Percentiles rank a stretch among this genome's conserved stretches.
Conservation (phyloP, 768 basidiomycete genomes). For the Podaxis sp. region DNA sequence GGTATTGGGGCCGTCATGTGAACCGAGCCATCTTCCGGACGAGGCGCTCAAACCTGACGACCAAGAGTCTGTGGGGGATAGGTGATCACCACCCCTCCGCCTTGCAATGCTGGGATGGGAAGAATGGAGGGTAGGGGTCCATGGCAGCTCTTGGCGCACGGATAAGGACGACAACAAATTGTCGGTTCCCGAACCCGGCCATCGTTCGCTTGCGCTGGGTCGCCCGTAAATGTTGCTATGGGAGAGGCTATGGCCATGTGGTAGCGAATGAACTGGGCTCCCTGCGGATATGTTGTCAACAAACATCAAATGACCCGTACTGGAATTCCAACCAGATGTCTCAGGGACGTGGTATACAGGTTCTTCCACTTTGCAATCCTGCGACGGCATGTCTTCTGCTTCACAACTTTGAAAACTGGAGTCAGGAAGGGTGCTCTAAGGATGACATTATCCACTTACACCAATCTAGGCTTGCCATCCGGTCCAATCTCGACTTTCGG, state of each 20-base stretch:
- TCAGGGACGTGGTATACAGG: conserved; percentile 38
- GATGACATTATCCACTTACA: conserved; percentile 40
- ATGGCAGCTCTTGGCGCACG: conserved; percentile 9
- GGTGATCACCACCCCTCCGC: conserved; percentile 1
- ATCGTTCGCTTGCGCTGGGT: conserved; percentile 20
- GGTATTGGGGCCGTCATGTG: conserved; percentile 9
- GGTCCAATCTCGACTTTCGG: conserved; percentile 74
- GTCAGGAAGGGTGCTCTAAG: conserved; percentile 13
- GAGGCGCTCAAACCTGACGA: conserved; percentile 3
- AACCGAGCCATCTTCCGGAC: conserved; percentile 9
- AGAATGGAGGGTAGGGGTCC: conserved; percentile 9
- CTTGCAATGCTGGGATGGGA: conserved; percentile 10
- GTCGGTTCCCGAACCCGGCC: conserved; percentile 7
- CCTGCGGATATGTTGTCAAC: conserved; percentile 34
- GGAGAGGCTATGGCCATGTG: conserved; percentile 10
- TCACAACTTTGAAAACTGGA: conserved; percentile 30
- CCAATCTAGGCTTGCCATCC: conserved; percentile 64
- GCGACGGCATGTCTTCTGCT: conserved; percentile 41
- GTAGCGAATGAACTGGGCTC: conserved; percentile 29
- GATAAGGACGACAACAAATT: conserved; percentile 8
- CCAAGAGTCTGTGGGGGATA: conserved; percentile 8
- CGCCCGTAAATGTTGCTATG: conserved; percentile 10
- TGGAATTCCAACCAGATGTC: conserved; percentile 23
- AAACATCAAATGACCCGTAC: conserved; percentile 16
- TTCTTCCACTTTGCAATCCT: conserved; percentile 51